Conservation (phyloP, 345 rosid genomes). For the Psidium friedrichsthalianum region DNA sequence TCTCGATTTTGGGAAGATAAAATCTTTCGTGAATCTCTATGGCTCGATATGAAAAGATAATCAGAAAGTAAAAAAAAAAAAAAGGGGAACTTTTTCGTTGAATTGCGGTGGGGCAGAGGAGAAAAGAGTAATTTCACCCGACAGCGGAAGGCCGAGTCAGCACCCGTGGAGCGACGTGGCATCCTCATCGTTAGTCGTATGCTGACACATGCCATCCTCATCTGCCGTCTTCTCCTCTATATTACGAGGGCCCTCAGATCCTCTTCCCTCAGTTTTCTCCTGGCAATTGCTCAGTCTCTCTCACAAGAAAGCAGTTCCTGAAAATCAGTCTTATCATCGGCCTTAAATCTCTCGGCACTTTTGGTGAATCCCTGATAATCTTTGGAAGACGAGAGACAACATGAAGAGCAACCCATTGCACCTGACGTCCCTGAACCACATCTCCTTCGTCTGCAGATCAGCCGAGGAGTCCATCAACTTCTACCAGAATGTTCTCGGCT, state of each 20-base stretch:
- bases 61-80: too few species aligned
- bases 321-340: too few species aligned
- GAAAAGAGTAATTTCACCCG: not conserved
- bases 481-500: conserved; percentile 70
- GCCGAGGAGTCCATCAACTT: conserved; percentile 54
- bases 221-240: too few species aligned
- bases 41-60: too few species aligned
- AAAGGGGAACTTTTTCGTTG: too few species aligned
- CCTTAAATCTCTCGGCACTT: not conserved
- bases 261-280: too few species aligned
- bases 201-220: not conserved
- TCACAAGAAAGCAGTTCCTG: too few species aligned
- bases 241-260: too few species aligned
- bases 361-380: not conserved
- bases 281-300: too few species aligned
- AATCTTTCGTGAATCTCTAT: too few species aligned
- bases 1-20: too few species aligned
- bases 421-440: conserved; percentile 69
- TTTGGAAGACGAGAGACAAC: conserved; percentile 22
- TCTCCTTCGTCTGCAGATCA: conserved; percentile 57
- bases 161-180: not conserved
- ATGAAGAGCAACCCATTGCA: conserved; percentile 53
- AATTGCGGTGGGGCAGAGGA: too few species aligned
- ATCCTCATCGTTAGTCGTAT: not conserved
- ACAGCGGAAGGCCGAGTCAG: not conserved